These are phyloP conservation scores for Neonectria coccinea DNA, from an alignment of 2,329 filamentous ascomycete genomes.

Conservation along the genomic window DNA sequence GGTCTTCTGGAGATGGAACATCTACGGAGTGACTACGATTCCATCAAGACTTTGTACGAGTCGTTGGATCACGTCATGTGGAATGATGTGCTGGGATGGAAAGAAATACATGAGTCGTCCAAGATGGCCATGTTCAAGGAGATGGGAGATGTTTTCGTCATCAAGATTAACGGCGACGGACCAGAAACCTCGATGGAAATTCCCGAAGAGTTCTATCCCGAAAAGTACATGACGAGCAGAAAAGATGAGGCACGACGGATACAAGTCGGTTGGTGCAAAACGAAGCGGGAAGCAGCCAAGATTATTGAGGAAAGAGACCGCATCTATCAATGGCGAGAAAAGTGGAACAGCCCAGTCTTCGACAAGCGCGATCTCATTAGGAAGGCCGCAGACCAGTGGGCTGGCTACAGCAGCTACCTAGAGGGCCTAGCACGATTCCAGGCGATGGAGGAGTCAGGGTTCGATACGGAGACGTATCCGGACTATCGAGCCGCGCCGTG, in stretches of 20 bases:
- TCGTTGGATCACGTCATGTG: conserved; percentile 62
- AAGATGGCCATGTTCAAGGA: conserved; percentile 59
- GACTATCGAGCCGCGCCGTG: conserved; percentile 56
- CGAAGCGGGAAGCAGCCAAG: conserved; percentile 44
- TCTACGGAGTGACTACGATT: conserved; percentile 50
- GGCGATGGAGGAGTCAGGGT: conserved; percentile 53
- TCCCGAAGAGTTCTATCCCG: conserved; percentile 64
- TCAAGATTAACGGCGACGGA: conserved; percentile 59
- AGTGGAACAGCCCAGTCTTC: conserved; percentile 41
- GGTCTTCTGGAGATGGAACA: conserved; percentile 58
- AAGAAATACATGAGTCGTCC: conserved; percentile 50
- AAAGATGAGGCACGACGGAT: conserved; percentile 61
- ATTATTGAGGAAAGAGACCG: conserved; percentile 43
- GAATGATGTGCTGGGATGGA: conserved; percentile 55
- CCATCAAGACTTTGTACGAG: conserved; percentile 60
- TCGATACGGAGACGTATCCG: conserved; percentile 53
- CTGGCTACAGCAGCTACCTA: conserved; percentile 50
- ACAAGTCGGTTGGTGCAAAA: conserved; percentile 52
- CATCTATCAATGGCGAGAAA: conserved; percentile 46
- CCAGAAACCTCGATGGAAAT: conserved; percentile 61
- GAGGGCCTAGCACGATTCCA: conserved; percentile 52
- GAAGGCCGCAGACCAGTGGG: conserved; percentile 49
- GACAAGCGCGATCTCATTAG: conserved; percentile 50
- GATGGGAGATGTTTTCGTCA: conserved; percentile 62
- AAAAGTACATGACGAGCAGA: conserved; percentile 62